Base-by-base conservation (phyloP, 345 rosid genomes). In the Salix viminalis region DNA sequence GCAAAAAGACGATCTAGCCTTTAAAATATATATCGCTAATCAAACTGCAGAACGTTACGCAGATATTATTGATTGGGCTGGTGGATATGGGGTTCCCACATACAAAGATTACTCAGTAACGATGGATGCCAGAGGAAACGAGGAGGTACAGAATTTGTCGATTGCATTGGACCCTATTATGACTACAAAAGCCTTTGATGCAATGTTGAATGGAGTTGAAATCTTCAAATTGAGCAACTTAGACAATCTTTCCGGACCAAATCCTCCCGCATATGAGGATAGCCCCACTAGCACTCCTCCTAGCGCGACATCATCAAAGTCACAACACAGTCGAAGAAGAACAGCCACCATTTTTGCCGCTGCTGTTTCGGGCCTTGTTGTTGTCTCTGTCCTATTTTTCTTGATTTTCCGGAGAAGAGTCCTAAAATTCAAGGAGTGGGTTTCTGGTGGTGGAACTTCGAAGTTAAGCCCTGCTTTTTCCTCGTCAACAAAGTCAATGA, bases 231-330 rank as follows among this genome's bases (percentile, higher is more conserved):
- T 41, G 42, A 41, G 42, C 42, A 41, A 41, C 0, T 2, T 1
- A 41, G 42, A 9, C 12, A 41, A 41, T 41, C 42, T 41, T 41
- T 41, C 42, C 42, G 42, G 42, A 9, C 42, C 42, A 41, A 41
- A 41, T 41, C 67, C 56, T 1, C 44, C 19, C 2, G 42, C 11
- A 41, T 41, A 41, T 41, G 0, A 9, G 42, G 42, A 41, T 41
- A 41, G 42, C 12, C 42, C 42, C 42, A 8, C 10, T 39, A 39
- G 32, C 9, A 39, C 41, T 39, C 41, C 41, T 39, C 41, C 84
- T 84, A 5, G 78, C 81, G 0, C 84, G 82, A 52, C 74, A 78
- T 42, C 84, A 81, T 65, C 88, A 32, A 50, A 48, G 5, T 4
- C 61, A 13, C 32, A 30, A 4, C 30, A 32, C 3, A 48, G 52